These are phyloP conservation scores for Silene conica DNA, from an alignment of 148 eudicot species.

Conservation along the genomic window DNA sequence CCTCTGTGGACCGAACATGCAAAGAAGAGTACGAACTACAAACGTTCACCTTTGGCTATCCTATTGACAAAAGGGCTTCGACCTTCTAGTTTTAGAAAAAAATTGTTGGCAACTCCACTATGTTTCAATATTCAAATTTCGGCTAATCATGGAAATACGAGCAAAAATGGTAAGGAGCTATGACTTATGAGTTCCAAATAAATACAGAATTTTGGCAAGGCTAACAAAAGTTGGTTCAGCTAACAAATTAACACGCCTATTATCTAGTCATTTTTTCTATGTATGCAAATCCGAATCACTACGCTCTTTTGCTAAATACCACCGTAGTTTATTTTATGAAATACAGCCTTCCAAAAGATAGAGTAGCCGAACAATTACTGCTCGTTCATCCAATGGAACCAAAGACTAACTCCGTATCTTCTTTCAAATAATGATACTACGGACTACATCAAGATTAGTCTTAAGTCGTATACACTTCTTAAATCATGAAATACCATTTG, in stretches of 20 bases:
- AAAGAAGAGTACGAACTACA: background rate
- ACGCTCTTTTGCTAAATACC: background rate
- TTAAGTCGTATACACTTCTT: no score
- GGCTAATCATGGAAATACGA: background rate
- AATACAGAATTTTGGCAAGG: background rate
- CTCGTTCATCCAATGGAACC: background rate
- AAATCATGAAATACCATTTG: background rate
- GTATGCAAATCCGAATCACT: background rate
- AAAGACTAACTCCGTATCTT: background rate
- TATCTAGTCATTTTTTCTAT: no score
- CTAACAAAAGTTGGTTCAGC: background rate
- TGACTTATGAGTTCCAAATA: background rate
- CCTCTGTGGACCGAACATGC: background rate
- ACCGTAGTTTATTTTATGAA: no score
- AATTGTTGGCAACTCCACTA: background rate
- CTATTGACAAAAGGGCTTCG: background rate
- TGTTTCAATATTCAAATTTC: background rate
- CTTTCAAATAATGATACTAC: background rate
- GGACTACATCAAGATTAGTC: background rate
- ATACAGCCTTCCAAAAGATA: background rate
- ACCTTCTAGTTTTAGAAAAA: background rate
- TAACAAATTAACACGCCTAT: background rate
- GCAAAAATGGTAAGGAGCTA: background rate
- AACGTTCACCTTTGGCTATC: background rate
- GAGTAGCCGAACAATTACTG: background rate